A percentile compares a stretch with the other conserved stretches of the same genome.
Conservation (phyloP, 176 grass and related monocot species). For the Triticum turgidum region DNA sequence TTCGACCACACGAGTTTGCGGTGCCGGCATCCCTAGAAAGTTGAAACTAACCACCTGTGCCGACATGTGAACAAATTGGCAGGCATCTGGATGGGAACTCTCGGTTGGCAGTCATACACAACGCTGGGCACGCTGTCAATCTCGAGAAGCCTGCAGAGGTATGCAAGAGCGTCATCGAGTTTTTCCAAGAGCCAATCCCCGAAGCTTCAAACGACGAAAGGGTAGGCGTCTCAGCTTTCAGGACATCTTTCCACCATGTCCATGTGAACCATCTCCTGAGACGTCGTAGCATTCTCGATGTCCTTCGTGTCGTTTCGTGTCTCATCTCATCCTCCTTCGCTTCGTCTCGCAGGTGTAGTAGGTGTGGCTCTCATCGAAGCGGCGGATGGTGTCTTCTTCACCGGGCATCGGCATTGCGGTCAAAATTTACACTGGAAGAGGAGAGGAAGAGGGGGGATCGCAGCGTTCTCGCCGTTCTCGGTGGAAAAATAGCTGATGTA, state of each 20-base stretch:
- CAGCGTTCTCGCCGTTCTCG: not conserved
- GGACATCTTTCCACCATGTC: not conserved
- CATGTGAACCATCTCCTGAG: not conserved
- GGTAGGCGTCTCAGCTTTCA: conserved; percentile 8
- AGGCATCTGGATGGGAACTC: conserved; percentile 78
- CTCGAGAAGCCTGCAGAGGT: conserved; percentile 80
- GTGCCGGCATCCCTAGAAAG: not conserved
- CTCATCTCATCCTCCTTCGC: not conserved
- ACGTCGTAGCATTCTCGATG: not conserved
- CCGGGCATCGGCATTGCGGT: not conserved
- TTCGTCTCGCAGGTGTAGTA: not conserved
- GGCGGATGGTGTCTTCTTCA: not conserved
- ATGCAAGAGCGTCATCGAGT: conserved; percentile 56
- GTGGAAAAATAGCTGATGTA: not conserved
- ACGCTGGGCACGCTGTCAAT: conserved; percentile 91
- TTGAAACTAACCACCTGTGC: not conserved
- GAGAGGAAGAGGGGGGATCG: not conserved
- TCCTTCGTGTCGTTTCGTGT: too few relatives aligned
- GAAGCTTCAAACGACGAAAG: conserved; percentile 21
- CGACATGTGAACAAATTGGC: conserved; percentile 18
- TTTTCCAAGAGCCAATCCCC: conserved; percentile 36
- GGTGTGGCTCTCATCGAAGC: not conserved
- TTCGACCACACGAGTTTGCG: not conserved
- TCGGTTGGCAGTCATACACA: conserved; percentile 62
- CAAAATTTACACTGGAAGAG: not conserved